Percentiles rank a stretch among this genome's conserved stretches.
Conservation (phyloP, 1,284 basidiomycete species). For the Fomitopsis palustris region DNA sequence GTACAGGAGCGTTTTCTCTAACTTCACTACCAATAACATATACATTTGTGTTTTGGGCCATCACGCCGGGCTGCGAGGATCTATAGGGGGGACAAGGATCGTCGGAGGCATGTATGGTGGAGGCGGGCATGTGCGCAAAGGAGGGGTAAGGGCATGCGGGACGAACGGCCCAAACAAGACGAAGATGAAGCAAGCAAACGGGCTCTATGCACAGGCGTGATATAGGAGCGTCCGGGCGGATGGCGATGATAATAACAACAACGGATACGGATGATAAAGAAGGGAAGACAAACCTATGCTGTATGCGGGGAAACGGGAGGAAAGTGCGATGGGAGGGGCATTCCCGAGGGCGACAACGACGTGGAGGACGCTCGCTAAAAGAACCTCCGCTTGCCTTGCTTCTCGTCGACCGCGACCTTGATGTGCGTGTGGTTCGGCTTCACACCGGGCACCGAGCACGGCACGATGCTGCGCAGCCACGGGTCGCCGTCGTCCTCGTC, state of each 20-base stretch:
- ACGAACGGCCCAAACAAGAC: slow-evolving; percentile 1
- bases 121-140: not conserved
- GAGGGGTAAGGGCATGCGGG: not conserved
- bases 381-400: slow-evolving; percentile 65
- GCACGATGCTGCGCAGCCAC: slow-evolving; percentile 74
- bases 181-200: slow-evolving; percentile 9
- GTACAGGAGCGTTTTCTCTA: slow-evolving; percentile 30
- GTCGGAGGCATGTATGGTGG: not conserved
- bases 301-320: not conserved
- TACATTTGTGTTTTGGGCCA: slow-evolving; percentile 15
- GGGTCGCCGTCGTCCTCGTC: slow-evolving; percentile 74
- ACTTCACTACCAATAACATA: slow-evolving; percentile 17
- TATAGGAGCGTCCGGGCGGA: not conserved
- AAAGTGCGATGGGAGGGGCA: not conserved
- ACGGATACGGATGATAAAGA: not conserved
- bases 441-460: slow-evolving; percentile 59
- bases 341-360: not conserved
- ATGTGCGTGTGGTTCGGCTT: slow-evolving; percentile 59
- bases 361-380: slow-evolving; percentile 41
- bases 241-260: not conserved
- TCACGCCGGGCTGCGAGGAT: slow-evolving; percentile 2
- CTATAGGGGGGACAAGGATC: slow-evolving; percentile 1
- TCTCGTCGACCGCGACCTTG: slow-evolving; percentile 69
- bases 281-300: not conserved
- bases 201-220: slow-evolving; percentile 7